Conservation (phyloP, 1,139 yeast genomes). For the Pichia sp. region DNA sequence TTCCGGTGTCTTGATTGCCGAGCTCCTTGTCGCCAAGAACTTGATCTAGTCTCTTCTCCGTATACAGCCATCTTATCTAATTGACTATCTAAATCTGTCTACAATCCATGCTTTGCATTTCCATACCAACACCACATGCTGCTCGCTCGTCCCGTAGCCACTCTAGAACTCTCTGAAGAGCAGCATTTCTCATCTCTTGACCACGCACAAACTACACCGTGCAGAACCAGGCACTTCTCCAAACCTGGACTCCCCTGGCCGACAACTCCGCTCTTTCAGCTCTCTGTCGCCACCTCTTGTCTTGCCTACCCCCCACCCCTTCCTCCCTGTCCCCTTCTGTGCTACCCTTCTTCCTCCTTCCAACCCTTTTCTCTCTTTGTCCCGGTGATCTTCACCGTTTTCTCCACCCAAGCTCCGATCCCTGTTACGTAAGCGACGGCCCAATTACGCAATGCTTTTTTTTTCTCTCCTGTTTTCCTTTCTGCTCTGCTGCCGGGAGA, state of each 20-base stretch:
- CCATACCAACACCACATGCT: not conserved
- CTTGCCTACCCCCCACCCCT: no score
- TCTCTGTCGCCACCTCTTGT: no score
- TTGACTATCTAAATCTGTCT: not conserved
- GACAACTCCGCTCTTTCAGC: no score
- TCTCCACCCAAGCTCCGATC: not conserved
- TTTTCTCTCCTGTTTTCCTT: not conserved
- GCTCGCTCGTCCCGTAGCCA: no score
- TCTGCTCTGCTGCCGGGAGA: not conserved
- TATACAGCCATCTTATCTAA: no score
- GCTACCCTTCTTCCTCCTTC: not conserved
- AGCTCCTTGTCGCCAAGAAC: slow-evolving; percentile 72
- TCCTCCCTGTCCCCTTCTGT: no score
- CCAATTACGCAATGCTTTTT: not conserved
- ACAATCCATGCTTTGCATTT: not conserved
- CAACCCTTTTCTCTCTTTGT: not conserved
- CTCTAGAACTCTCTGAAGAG: no score
- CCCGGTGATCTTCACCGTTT: not conserved
- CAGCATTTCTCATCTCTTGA: no score
- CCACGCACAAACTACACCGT: no score
- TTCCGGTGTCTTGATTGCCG: slow-evolving; percentile 96
- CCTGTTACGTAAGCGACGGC: not conserved
- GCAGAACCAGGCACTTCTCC: no score
- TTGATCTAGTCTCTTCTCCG: slow-evolving; percentile 45
- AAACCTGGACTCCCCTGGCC: no score